A percentile compares a stretch with the other conserved stretches of the same genome.
phyloP scores from a whole-genome alignment of 1,284 basidiomycete genomes.

The Xerocomus minutiporus region DNA sequence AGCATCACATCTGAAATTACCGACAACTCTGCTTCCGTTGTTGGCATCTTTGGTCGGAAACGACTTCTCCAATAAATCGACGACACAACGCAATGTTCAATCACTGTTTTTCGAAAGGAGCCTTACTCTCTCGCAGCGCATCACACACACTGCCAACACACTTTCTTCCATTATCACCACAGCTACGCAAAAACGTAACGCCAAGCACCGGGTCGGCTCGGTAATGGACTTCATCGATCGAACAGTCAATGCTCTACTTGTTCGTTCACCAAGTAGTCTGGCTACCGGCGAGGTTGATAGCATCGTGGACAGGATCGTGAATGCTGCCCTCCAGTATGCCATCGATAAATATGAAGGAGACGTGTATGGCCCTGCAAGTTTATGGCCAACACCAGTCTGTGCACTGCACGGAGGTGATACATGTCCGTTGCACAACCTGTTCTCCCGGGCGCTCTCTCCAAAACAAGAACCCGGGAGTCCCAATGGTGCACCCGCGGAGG shows the following conservation, averaged over 20 bases:
- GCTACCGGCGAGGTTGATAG: slow-evolving; percentile 58
- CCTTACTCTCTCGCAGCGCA: slow-evolving; percentile 53
- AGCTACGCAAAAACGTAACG: slow-evolving; percentile 42
- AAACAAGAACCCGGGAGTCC: slow-evolving; percentile 27
- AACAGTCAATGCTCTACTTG: slow-evolving; percentile 55
- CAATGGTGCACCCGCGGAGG: slow-evolving; percentile 29
- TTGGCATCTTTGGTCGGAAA: slow-evolving; percentile 85
- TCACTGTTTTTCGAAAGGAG: slow-evolving; percentile 62
- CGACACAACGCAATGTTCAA: slow-evolving; percentile 48
- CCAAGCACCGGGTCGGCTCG: slow-evolving; percentile 52
- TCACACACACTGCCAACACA: slow-evolving; percentile 52
- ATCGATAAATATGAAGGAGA: slow-evolving; percentile 52
- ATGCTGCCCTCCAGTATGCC: slow-evolving; percentile 71
- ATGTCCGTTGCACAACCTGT: slow-evolving; percentile 49
- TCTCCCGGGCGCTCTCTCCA: slow-evolving; percentile 44
- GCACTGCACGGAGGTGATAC: slow-evolving; percentile 51
- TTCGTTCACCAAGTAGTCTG: slow-evolving; percentile 45
- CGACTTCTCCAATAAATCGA: slow-evolving; percentile 62
- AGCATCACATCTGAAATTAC: slow-evolving; percentile 63
- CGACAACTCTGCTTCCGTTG: slow-evolving; percentile 72
- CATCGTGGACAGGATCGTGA: slow-evolving; percentile 65
- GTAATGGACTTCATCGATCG: slow-evolving; percentile 73
- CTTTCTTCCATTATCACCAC: slow-evolving; percentile 51
- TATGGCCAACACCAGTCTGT: slow-evolving; percentile 55
- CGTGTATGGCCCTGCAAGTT: slow-evolving; percentile 29